phyloP scores from a whole-genome alignment of 2,329 filamentous ascomycete genomes.

The Curvularia lunata region DNA sequence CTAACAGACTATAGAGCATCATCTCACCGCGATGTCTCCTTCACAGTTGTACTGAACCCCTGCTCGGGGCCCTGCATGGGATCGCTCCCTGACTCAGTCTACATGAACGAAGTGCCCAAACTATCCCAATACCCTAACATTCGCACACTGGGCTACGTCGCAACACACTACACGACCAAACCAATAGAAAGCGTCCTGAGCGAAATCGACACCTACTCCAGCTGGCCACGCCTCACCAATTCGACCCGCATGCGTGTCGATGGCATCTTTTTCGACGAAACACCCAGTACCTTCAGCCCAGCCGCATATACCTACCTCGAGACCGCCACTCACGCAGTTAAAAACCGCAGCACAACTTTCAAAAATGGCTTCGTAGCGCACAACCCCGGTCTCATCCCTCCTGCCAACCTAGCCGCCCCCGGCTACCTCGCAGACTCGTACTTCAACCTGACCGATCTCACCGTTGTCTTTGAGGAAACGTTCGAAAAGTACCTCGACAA shows the following conservation, averaged over 20 bases:
- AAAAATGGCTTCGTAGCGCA: conserved; percentile 38
- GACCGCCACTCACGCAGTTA: conserved; percentile 26
- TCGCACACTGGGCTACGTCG: conserved; percentile 59
- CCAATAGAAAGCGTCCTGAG: conserved; percentile 32
- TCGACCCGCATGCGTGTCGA: conserved; percentile 52
- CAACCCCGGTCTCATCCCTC: conserved; percentile 36
- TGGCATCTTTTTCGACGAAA: conserved; percentile 62
- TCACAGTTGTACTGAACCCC: conserved; percentile 61
- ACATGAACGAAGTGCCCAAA: conserved; percentile 51
- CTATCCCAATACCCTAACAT: conserved; percentile 56
- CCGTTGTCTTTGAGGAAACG: conserved; percentile 42
- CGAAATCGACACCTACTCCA: conserved; percentile 58
- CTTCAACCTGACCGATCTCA: conserved; percentile 41
- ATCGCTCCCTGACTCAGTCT: conserved; percentile 35
- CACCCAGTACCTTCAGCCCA: conserved; percentile 44
- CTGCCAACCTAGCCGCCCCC: conserved; percentile 26
- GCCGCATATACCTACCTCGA: conserved; percentile 35
- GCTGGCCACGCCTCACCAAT: conserved; percentile 51
- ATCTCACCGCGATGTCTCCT: conserved; percentile 52
- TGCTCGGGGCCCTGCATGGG: conserved; percentile 48
- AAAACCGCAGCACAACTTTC: conserved; percentile 29
- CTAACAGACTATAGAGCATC: conserved; percentile 26
- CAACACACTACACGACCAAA: conserved; percentile 56
- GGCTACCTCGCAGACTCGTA: conserved; percentile 31
- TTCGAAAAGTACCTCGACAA: conserved; percentile 39